Conservation (phyloP, 805 yeast species). For the Nakazawaea ishiwadae region DNA sequence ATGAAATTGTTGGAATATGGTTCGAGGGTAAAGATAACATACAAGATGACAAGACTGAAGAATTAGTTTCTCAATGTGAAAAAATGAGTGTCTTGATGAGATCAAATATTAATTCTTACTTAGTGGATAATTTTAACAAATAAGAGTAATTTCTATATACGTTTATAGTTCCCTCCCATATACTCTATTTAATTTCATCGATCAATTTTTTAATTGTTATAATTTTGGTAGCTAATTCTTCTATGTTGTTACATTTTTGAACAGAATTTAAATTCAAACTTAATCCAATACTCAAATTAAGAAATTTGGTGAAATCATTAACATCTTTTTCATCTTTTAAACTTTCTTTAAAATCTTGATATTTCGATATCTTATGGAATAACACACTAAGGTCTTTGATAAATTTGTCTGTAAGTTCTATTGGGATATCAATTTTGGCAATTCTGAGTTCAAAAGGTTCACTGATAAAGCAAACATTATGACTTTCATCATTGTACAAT, state of each 20-base stretch:
- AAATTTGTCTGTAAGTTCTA: constrained; percentile 26
- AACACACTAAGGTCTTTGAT: constrained; percentile 27
- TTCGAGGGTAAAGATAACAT: constrained; percentile 30
- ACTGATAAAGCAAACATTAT: constrained; percentile 63
- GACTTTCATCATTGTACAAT: constrained; percentile 62
- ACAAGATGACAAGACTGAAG: constrained; percentile 30
- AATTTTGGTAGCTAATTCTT: constrained; percentile 21
- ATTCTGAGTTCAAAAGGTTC: constrained; percentile 59
- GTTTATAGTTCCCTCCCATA: too few species aligned
- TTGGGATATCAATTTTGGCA: constrained; percentile 32
- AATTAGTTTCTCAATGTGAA: constrained; percentile 29
- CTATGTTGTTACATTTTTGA: constrained; percentile 31
- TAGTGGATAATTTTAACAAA: constrained; percentile 19
- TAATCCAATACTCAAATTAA: constrained; percentile 23
- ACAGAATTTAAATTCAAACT: constrained; percentile 38
- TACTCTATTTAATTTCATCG: constrained; percentile 11
- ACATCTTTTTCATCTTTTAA: constrained; percentile 16
- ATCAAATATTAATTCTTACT: constrained; percentile 39
- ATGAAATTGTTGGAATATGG: constrained; percentile 61
- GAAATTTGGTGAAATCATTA: constrained; percentile 14
- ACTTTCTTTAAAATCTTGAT: constrained; percentile 10
- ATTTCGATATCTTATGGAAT: background rate
- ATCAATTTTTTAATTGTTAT: constrained; percentile 22
- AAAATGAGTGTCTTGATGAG: constrained; percentile 37
- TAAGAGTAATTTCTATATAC: constrained; percentile 13